Evolutionary conservation across 345 rosid genomes (phyloP).

Genomic region (Rubroshorea leprosula): DNA sequence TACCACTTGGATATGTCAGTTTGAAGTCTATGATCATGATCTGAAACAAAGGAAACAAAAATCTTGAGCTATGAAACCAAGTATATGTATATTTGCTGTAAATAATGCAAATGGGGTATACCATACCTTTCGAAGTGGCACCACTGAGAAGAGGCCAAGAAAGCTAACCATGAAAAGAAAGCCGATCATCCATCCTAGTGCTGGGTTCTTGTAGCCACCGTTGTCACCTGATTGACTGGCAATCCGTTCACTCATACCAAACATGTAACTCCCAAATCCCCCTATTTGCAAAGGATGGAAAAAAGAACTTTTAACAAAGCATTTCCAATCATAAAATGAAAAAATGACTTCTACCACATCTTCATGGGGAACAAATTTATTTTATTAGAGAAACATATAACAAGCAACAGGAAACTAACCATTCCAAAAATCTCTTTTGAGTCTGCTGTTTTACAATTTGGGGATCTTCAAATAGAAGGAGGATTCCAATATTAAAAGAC

Average conservation of each 20-base stretch:
- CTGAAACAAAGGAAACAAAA: conserved; percentile 33
- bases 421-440: too few species aligned
- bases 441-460: too few species aligned
- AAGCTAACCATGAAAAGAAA: conserved; percentile 86
- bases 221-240: conserved; percentile 44
- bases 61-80: background rate
- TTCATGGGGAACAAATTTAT: too few species aligned
- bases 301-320: too few species aligned
- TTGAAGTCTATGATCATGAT: conserved; percentile 78
- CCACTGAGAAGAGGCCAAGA: conserved; percentile 77
- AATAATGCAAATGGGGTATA: background rate
- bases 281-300: too few species aligned
- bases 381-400: too few species aligned
- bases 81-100: background rate
- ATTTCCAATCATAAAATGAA: too few species aligned
- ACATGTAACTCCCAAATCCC: conserved; percentile 71
- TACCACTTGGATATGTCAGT: conserved; percentile 74
- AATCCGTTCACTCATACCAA: conserved; percentile 60
- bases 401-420: too few species aligned
- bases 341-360: too few species aligned
- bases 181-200: conserved; percentile 64
- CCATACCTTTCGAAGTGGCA: conserved; percentile 73
- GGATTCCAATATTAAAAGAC: too few species aligned
- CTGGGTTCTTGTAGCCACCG: conserved; percentile 39
- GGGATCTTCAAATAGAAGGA: too few species aligned